Evolutionary conservation across 345 rosid genomes (phyloP).

Genomic region (Eucalyptus victrix): DNA sequence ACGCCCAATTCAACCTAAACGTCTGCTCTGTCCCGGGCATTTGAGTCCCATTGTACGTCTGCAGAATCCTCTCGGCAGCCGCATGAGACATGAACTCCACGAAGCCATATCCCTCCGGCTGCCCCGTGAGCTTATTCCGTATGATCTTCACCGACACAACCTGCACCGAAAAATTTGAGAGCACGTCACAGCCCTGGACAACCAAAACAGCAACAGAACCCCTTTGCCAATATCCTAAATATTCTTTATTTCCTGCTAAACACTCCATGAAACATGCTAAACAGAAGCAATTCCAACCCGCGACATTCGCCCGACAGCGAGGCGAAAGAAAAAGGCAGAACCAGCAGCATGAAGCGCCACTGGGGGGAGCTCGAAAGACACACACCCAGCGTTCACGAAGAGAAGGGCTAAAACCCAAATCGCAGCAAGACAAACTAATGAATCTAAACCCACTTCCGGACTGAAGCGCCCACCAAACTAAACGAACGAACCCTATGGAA

Average conservation of each 20-base stretch:
- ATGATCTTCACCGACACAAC: constrained; percentile 84
- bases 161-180: constrained; percentile 6
- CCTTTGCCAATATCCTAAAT: background rate
- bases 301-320: background rate
- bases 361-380: background rate
- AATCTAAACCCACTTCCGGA: background rate
- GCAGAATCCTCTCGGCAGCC: constrained; percentile 85
- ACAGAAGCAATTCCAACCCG: background rate
- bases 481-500: background rate
- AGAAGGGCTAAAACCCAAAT: background rate
- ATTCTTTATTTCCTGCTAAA: background rate
- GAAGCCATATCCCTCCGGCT: constrained; percentile 95
- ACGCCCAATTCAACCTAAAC: constrained; percentile 95
- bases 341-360: background rate
- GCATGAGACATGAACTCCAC: constrained; percentile 84
- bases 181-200: background rate
- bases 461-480: background rate
- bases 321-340: background rate
- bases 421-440: background rate
- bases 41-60: constrained; percentile 68
- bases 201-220: background rate
- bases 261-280: background rate
- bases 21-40: constrained; percentile 83
- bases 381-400: background rate
- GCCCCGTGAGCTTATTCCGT: constrained; percentile 89